Evolutionary conservation across 768 basidiomycete genomes (phyloP), one percentile per base, ranked within the genome.

Genomic region (Russula olivacea): DNA sequence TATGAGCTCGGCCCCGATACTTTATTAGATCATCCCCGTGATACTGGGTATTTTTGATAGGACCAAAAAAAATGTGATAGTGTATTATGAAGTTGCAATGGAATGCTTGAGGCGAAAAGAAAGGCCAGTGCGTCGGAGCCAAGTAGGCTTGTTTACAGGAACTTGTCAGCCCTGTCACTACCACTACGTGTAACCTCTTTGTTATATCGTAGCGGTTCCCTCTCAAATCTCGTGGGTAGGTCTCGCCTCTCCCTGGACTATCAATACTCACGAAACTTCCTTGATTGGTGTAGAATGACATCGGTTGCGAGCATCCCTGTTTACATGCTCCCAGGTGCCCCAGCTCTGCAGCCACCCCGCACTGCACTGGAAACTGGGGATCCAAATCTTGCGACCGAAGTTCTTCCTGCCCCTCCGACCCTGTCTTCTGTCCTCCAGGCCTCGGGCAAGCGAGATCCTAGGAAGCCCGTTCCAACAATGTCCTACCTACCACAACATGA

Each of bases 341-440:
- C 85, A 61, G 83, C 87, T 67, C 77, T 83, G 70, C 91, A 90
- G 72, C 90, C 89, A 69, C 77, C 86, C 69, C 88, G 91, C 75
- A 83, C 91, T 61, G 90, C 91, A 73, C 86, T 89, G 68, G 89
- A 93, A 79, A 76, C 87, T 60, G 65, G 65, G 47, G 67, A 68
- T 48, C 32, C 67, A 52, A 80, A 82, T 67, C 81, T 92, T 70
- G 91, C 92, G 66, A 93, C 91, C 64, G 91, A 93, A 81, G 88
- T 93, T 77, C 82, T 93, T 70, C 91, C 91, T 71, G 91, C 90
- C 28, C 91, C 91, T 63, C 91, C 91, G 57, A 83, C 90, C 67
- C 74, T 91, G 66, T 77, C 80, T 67, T 84, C 87, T 69, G 76
- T 85, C 62, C 87, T 86, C 75, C 88, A 89, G 76, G 76, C 82